Evolutionary conservation across 495 filamentous ascomycete species (phyloP).

Genomic region (Neurospora terricola): DNA sequence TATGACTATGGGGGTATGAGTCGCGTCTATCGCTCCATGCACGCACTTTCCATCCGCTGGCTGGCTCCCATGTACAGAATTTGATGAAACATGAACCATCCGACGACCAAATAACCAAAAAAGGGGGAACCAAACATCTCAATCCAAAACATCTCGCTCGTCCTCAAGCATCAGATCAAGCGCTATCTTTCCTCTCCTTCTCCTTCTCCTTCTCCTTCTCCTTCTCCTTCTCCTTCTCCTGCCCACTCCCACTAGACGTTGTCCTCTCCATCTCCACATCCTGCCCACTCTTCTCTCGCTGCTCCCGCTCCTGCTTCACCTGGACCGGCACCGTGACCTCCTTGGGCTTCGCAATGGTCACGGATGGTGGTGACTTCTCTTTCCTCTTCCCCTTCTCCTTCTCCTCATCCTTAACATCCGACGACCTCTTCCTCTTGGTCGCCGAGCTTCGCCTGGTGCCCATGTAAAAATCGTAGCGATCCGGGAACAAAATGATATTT

Average conservation of each 20-base stretch:
- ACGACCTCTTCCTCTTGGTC: constrained; percentile 9
- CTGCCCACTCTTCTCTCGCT: neutral
- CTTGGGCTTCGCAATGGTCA: neutral
- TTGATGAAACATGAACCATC: neutral
- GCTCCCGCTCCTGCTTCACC: neutral
- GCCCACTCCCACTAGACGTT: neutral
- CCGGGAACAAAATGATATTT: constrained; percentile 42
- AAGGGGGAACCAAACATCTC: too few relatives aligned
- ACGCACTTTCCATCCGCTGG: neutral
- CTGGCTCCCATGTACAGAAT: neutral
- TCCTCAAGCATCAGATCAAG: too few relatives aligned
- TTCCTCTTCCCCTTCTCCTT: constrained; percentile 4
- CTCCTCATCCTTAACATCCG: neutral
- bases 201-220: too few relatives aligned
- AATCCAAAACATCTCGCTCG: too few relatives aligned
- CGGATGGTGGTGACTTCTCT: neutral
- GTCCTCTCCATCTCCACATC: neutral
- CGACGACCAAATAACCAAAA: neutral
- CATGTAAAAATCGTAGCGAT: constrained; percentile 43
- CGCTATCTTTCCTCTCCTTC: neutral
- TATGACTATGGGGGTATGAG: neutral
- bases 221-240: too few relatives aligned
- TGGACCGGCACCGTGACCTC: neutral
- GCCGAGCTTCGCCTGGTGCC: constrained; percentile 13
- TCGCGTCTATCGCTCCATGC: neutral